Evolutionary conservation across 2,329 filamentous ascomycete species (phyloP).

Genomic region (Scorias spongiosa): DNA sequence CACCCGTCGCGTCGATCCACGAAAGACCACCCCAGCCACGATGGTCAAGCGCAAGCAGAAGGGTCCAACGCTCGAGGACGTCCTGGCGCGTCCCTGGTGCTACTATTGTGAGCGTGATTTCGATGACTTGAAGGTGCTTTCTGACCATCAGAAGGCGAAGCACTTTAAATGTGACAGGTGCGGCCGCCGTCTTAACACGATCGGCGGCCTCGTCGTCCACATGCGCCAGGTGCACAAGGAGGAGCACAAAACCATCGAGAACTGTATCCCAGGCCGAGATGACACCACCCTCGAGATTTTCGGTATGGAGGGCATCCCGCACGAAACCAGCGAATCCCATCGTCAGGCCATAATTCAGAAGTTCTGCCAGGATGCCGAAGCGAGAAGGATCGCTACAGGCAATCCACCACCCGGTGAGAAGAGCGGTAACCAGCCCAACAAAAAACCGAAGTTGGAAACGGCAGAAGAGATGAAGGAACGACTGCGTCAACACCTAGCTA

Average conservation of each 20-base stretch:
- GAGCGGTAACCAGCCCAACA: slow-evolving; percentile 28
- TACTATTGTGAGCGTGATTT: slow-evolving; percentile 99
- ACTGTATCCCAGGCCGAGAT: slow-evolving; percentile 74
- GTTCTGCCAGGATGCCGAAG: slow-evolving; percentile 73
- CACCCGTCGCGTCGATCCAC: no score
- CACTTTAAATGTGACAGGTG: slow-evolving; percentile 97
- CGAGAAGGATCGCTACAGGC: slow-evolving; percentile 66
- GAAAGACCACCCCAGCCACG: not conserved
- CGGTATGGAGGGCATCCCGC: slow-evolving; percentile 92
- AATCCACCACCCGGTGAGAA: slow-evolving; percentile 58
- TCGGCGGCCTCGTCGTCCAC: slow-evolving; percentile 88
- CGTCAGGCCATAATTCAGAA: slow-evolving; percentile 72
- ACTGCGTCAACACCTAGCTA: slow-evolving; percentile 50
- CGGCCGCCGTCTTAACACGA: slow-evolving; percentile 75
- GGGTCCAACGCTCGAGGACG: slow-evolving; percentile 74
- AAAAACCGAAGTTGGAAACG: slow-evolving; percentile 58
- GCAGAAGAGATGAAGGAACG: slow-evolving; percentile 66
- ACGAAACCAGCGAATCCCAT: slow-evolving; percentile 68
- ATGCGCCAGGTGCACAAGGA: slow-evolving; percentile 99
- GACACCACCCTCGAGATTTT: slow-evolving; percentile 91
- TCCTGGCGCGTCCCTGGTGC: slow-evolving; percentile 82
- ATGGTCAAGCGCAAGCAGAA: slow-evolving; percentile 89
- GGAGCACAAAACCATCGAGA: slow-evolving; percentile 71
- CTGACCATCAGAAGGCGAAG: slow-evolving; percentile 97
- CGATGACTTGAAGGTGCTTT: slow-evolving; percentile 90